Percentiles rank a stretch among this genome's conserved stretches.
Conservation (phyloP, 495 filamentous ascomycete genomes). For the Lophium mytilinum region DNA sequence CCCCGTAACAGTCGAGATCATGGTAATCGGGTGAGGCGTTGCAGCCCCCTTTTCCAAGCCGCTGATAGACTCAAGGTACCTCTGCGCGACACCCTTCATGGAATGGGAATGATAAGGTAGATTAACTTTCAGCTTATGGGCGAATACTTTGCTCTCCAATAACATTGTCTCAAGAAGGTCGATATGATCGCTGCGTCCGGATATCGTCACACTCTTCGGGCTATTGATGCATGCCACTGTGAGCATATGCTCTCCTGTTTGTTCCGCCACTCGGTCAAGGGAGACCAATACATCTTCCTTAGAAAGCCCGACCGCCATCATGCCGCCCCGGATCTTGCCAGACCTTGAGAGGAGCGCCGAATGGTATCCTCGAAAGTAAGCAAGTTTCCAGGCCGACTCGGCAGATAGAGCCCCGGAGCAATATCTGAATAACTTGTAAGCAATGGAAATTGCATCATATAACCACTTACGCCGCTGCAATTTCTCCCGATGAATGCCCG, state of each 20-base stretch:
- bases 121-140: conserved; percentile 21
- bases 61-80: no score
- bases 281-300: not conserved
- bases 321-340: not conserved
- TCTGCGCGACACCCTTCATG: no score
- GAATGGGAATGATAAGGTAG: conserved; percentile 29
- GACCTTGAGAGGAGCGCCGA: not conserved
- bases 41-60: no score
- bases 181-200: not conserved
- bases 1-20: not conserved
- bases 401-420: conserved; percentile 1
- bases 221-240: not conserved
- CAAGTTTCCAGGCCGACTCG: conserved; percentile 3
- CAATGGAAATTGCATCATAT: not conserved
- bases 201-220: not conserved
- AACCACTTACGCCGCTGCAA: not conserved
- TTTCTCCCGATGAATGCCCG: not conserved
- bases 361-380: conserved; percentile 2
- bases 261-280: not conserved
- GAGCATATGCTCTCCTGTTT: not conserved
- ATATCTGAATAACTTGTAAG: not conserved
- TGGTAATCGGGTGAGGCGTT: no score
- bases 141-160: conserved; percentile 5
- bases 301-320: not conserved
- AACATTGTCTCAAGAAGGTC: no score